Evolutionary conservation across 2,329 filamentous ascomycete species (phyloP).

Genomic region (Grosmannia huntii): DNA sequence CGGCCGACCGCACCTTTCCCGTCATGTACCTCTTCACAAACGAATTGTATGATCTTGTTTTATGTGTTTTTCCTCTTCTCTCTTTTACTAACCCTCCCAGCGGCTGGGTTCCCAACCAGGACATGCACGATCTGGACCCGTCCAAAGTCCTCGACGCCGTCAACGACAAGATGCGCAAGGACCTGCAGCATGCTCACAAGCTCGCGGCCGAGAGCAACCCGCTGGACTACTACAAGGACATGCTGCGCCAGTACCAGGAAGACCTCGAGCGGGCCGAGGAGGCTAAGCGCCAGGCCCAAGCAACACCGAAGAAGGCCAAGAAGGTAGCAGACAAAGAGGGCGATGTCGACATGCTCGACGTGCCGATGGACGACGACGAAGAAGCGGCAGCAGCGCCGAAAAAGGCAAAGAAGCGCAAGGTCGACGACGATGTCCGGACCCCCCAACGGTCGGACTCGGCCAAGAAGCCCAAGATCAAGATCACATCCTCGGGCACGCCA

Average conservation of each 20-base stretch:
- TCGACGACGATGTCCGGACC: conserved; percentile 46
- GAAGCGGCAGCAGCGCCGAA: conserved; percentile 32
- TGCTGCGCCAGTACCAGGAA: conserved; percentile 59
- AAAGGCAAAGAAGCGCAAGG: conserved; percentile 72
- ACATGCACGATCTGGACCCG: conserved; percentile 64
- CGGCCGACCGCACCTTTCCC: conserved; percentile 73
- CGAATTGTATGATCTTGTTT: conserved; percentile 65
- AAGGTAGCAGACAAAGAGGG: conserved; percentile 33
- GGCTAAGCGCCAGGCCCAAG: conserved; percentile 2
- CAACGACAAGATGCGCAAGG: conserved; percentile 69
- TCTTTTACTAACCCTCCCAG: conserved; percentile 30
- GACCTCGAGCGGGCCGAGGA: conserved; percentile 35
- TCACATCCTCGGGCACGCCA: conserved; percentile 35
- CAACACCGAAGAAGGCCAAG: conserved; percentile 29
- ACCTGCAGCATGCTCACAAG: conserved; percentile 64
- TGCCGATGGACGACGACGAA: conserved; percentile 38
- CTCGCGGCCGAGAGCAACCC: conserved; percentile 69
- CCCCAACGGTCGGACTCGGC: conserved; percentile 40
- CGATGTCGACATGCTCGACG: conserved; percentile 46
- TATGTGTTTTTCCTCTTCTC: neutral
- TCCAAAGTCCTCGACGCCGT: conserved; percentile 56
- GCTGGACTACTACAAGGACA: conserved; percentile 69
- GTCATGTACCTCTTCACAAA: conserved; percentile 94
- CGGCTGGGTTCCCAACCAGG: conserved; percentile 81
- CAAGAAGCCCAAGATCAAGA: conserved; percentile 57